Base-by-base conservation (phyloP, 106 monocot species). In the Acanthochlamys bracteata region DNA sequence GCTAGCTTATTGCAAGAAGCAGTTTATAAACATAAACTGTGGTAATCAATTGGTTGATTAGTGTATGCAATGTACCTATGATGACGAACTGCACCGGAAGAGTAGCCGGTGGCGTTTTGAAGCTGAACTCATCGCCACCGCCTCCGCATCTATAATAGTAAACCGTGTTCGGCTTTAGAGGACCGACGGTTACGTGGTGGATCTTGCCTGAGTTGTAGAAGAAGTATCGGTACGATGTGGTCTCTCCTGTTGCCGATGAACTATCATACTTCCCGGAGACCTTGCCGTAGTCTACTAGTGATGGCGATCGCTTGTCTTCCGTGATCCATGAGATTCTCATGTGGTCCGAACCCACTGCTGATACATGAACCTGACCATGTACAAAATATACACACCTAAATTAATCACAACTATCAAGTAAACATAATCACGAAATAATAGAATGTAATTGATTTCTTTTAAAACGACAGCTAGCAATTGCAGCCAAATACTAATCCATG, bases 81-180 rank as follows among this genome's bases (percentile, higher is more conserved):
- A 93, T 53, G 41, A 54, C 86, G 26, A 93, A 86, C 51, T 89
- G 73, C 17, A 93, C 23, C 19, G 93, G 93, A 6, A 89, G 83
- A 41, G 66, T 14, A 14, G 75, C 61, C 12, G 93, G 93, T 0
- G 89, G 71, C 23, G 89, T 93, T 63, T 81, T 89, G 75, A 93
- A 83, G 47, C 54, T 81, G 73, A 75, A 80, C 65, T 83, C 80
- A 0, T 74, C 66, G 39, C 49, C 89, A 22, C 63, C 43, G 17
- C 65, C 63, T 12, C 87, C 74, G 60, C 89, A 85, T 3, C 89
- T 82, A 56, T 89, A 89, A 78, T 81, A 86, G 66, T 93, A 93
- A 8, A 77, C 60, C 0, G 78, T 83, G 66, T 75, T 56, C 13
- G 89, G 78, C 9, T 72, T 60, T 40, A 93, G 45, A 0, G 93